Conservation (phyloP, 768 basidiomycete species). For the Naematelia aurantialba region DNA sequence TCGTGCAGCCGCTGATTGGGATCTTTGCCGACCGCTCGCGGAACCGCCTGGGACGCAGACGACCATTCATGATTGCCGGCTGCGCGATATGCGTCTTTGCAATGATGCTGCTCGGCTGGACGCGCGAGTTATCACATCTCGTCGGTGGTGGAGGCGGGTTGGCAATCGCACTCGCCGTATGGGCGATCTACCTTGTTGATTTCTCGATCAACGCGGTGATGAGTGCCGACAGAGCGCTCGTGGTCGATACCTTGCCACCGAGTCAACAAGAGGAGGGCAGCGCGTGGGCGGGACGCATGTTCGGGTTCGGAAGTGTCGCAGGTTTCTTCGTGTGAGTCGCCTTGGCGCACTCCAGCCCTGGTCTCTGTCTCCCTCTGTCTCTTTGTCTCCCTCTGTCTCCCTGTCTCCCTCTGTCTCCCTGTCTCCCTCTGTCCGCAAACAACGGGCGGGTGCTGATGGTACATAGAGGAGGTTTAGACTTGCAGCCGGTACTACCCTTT, state of each 20-base stretch:
- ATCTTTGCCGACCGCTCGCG: constrained; percentile 79
- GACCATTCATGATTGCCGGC: constrained; percentile 78
- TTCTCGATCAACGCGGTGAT: constrained; percentile 64
- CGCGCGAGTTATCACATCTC: constrained; percentile 62
- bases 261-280: constrained; percentile 75
- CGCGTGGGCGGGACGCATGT: constrained; percentile 94
- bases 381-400: too few relatives aligned
- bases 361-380: not conserved
- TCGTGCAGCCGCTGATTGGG: constrained; percentile 83
- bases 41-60: constrained; percentile 74
- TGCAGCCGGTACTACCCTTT: constrained; percentile 66
- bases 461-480: constrained; percentile 73
- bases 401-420: too few relatives aligned
- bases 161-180: constrained; percentile 72
- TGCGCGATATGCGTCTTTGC: constrained; percentile 64
- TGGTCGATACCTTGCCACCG: constrained; percentile 78
- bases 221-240: constrained; percentile 81
- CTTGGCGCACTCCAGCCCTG: too few relatives aligned
- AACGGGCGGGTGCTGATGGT: constrained; percentile 7
- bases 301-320: constrained; percentile 75
- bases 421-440: too few relatives aligned
- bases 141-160: constrained; percentile 52
- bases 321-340: constrained; percentile 79
- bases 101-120: constrained; percentile 80
- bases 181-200: constrained; percentile 66